Evolutionary conservation across 1,139 yeast genomes (phyloP), one percentile per base, ranked within the genome.

Genomic region (Geotrichum carabidarum): DNA sequence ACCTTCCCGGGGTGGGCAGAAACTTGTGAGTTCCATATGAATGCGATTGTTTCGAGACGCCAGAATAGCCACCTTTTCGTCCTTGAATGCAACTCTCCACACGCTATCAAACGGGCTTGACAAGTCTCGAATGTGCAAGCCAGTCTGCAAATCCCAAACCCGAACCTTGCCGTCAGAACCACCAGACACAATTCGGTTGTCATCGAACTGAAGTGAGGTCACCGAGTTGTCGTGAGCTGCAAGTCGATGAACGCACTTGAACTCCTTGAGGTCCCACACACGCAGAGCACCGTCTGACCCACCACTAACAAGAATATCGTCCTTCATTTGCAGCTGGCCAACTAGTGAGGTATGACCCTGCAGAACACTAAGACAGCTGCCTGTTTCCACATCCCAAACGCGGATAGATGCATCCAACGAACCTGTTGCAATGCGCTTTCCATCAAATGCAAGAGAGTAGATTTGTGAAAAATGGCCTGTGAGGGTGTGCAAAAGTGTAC

Each of bases 371-470:
- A 88, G 70, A 69, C 95, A 86, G 60, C 80, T 82, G 1, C 98
- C 97, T 0, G 94, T 78, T 55, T 76, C 76, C 11, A 88, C 84
- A 63, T 88, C 93, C 99, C 99, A 93, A 40, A 93, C 72, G 62
- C 93, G 86, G 63, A 93, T 88, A 3, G 96, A 86, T 65, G 91
- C 89, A 70, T 93, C 99, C 58, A 93, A 74, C 0, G 97, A 88
- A 9, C 96, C 94, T 0, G 96, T 86, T 17, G 91, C 76, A 50
- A 93, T 72, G 65, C 84, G 65, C 77, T 79, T 57, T 83, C 86
- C 89, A 69, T 90, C 96, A 69, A 90, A 90, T 11, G 82, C 90
- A 50, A 93, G 74, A 0, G 96, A 78, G 62, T 93, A 80, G 46
- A 93, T 93, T 54, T 95, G 97, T 61, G 87, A 83, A 17, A 83